phyloP scores from a whole-genome alignment of 2,329 filamentous ascomycete genomes.

The Monilinia laxa region DNA sequence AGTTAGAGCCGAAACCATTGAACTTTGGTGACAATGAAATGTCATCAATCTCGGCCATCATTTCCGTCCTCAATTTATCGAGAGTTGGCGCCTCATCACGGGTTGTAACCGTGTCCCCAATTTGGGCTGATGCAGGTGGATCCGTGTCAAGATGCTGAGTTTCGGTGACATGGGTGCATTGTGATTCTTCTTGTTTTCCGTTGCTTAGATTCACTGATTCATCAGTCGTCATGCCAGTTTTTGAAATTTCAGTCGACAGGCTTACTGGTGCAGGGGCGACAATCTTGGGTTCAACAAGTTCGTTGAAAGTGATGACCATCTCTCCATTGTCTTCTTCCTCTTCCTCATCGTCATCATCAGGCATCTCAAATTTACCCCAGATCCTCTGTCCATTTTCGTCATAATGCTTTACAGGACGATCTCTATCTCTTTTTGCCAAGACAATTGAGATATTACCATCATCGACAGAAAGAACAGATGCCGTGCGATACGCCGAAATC shows the following conservation, averaged over 20 bases:
- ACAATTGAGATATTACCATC: conserved; percentile 58
- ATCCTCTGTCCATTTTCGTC: conserved; percentile 70
- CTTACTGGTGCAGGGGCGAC: conserved; percentile 47
- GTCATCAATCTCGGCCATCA: conserved; percentile 28
- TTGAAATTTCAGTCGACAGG: conserved; percentile 22
- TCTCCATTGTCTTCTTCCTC: conserved; percentile 58
- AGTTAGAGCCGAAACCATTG: conserved; percentile 39
- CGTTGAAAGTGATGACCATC: conserved; percentile 57
- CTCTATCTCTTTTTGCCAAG: conserved; percentile 68
- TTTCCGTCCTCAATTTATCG: conserved; percentile 31
- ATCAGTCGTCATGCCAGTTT: conserved; percentile 18
- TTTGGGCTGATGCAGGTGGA: conserved; percentile 8
- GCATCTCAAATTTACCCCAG: conserved; percentile 77
- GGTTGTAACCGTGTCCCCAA: neutral
- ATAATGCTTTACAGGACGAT: conserved; percentile 56
- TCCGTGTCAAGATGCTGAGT: conserved; percentile 31
- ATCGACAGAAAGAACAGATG: conserved; percentile 56
- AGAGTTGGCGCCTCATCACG: conserved; percentile 33
- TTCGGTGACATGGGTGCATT: conserved; percentile 36
- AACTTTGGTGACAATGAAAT: conserved; percentile 38
- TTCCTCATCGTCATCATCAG: conserved; percentile 59
- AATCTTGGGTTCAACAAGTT: conserved; percentile 68
- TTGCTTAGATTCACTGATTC: conserved; percentile 18
- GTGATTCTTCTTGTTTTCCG: conserved; percentile 26
- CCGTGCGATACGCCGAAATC: conserved; percentile 62